Evolutionary conservation across 2,329 filamentous ascomycete genomes (phyloP), one percentile per base, ranked within the genome.

Genomic region (Alternaria incomplexa): DNA sequence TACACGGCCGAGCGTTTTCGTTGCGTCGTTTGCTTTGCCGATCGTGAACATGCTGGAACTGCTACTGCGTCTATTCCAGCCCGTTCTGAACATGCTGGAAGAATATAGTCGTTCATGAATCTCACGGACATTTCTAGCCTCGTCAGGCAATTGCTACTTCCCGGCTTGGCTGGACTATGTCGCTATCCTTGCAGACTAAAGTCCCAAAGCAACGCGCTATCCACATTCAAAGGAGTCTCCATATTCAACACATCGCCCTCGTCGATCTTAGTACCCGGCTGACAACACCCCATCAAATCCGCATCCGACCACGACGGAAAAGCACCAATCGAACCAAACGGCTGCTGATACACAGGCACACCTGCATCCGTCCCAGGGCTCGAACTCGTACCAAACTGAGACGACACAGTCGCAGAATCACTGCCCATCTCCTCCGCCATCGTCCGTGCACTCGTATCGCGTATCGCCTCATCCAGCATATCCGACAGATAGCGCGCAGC

Each of bases 401-500:
- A n/a, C 23, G 56, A n/a, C 20, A 23, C 17, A 1, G 56, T 25
- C 7, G 32, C 15, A 20, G 1, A 6, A 5, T 20, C 12, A 12
- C 25, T 20, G 4, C 51, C 44, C 32, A 32, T 30, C 4, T 51
- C 48, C 9, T 51, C 48, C 17, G 15, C 6, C 17, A 23, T 30
- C 13, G 3, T 11, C 5, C 48, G 28, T 51, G 28, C 13, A 51
- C 28, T 32, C 17, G 20, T 23, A n/a, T 60, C 58, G 17, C 44
- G 53, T 10, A 48, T 36, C n/a, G 56, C 61, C 17, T 63, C 56
- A 15, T 50, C 51, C 25, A 9, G 63, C 73, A n/a, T 71, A 72
- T 7, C 74, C 69, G 56, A 56, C 20, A 81, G 52, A 20, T 75
- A 72, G 0, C 71, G 73, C 11, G 81, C 81, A 3, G 79, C 80